A percentile compares a stretch with the other conserved stretches of the same genome.
Evolutionary conservation across 2,329 filamentous ascomycete genomes (phyloP).

Genomic region (Pseudogymnoascus pannorum): DNA sequence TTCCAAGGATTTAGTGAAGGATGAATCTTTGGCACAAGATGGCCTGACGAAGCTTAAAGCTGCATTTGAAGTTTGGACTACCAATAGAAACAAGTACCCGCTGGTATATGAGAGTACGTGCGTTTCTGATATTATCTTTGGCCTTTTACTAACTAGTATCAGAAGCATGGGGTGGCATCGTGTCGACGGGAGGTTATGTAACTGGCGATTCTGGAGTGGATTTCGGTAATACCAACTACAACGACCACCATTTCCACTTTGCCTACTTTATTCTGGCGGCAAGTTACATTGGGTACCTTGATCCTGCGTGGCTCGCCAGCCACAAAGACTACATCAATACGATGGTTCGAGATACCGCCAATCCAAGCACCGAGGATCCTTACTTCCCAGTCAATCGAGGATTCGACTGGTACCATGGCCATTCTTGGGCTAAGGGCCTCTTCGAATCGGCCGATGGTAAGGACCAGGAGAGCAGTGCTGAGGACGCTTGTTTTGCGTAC

Average conservation of each 20-base stretch:
- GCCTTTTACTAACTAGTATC: constrained; percentile 15
- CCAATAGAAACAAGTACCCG: constrained; percentile 61
- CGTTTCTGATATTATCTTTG: neutral
- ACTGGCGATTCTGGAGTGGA: constrained; percentile 65
- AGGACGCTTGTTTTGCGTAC: constrained; percentile 83
- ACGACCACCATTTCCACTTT: constrained; percentile 69
- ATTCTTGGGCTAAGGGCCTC: constrained; percentile 84
- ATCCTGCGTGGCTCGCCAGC: constrained; percentile 62
- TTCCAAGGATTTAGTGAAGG: constrained; percentile 54
- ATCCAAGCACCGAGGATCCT: constrained; percentile 61
- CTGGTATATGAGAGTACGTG: constrained; percentile 55
- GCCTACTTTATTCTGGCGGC: constrained; percentile 87
- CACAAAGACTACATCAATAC: constrained; percentile 78
- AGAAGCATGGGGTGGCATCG: constrained; percentile 71
- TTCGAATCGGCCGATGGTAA: constrained; percentile 67
- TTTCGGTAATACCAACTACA: constrained; percentile 87
- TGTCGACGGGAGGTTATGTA: constrained; percentile 66
- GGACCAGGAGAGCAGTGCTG: constrained; percentile 80
- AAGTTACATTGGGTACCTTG: constrained; percentile 72
- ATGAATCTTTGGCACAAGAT: constrained; percentile 47
- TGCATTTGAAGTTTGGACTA: constrained; percentile 58
- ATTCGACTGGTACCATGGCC: constrained; percentile 93
- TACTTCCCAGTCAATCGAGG: constrained; percentile 74
- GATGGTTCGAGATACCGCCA: constrained; percentile 75
- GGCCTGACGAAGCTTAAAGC: constrained; percentile 57